Base-by-base conservation (phyloP, 352 stramenopile genomes). In the Globisporangium iwayamae region DNA sequence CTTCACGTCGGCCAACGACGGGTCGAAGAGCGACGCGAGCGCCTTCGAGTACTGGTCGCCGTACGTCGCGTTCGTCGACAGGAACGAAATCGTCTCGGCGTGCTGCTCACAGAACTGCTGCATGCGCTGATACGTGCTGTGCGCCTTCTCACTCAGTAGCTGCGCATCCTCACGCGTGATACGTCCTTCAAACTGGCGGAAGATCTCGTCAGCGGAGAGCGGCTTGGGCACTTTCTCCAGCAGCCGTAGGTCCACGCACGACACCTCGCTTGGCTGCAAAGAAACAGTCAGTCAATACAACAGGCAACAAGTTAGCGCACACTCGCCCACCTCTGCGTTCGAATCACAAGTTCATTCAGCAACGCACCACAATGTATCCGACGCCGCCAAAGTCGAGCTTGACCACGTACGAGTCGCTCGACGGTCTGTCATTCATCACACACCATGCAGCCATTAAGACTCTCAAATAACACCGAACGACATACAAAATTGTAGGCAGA, bases 41-140 rank as follows among this genome's bases (percentile, higher is more conserved):
- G 83, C 76, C 48, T 75, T 55, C 0, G 77, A 76, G 62, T 94
- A 94, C 53, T 91, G 78, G 22, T 88, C 75, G 14, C 83, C 75
- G 55, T 91, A 93, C 18, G 68, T 68, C 2, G 77, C 75, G 45
- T 91, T 93, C 2, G 81, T 91, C 3, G 83, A 91, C 10, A 93
- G 72, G 30, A 90, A 89, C 45, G 83, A 91, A 18, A 94, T 88
- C 16, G 79, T 72, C 45, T 89, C 73, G 1, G 81, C 79, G 60
- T 94, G 77, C 51, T 87, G 68, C 48, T 92, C 85, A 36, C 83
- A 94, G 46, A 91, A 83, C 18, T 58, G 60, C 56, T 89, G 75
- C n/a, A 93, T 65, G 28, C 70, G 74, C 0, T 45, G 61, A 56
- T 93, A 91, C 43, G 80, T 76, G 25, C 79, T 68, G 41, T 85